These are phyloP conservation scores for Vigna hirtella DNA, from an alignment of 306 rosid genomes.

Conservation along the genomic window DNA sequence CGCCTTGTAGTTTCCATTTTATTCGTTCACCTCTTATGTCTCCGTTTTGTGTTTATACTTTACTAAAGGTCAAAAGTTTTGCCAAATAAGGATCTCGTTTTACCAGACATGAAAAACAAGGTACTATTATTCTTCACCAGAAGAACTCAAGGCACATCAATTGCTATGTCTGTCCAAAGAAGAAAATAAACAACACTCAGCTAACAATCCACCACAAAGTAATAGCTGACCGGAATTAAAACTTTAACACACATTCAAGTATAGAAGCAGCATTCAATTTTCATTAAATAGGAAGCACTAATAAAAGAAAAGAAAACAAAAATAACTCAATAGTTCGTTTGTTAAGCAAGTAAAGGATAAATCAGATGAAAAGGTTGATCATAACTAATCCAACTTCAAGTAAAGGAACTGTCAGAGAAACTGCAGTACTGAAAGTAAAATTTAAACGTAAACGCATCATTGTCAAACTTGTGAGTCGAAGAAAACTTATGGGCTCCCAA, in stretches of 20 bases:
- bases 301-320: constrained; percentile 24
- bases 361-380: constrained; percentile 11
- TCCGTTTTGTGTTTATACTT: constrained; percentile 37
- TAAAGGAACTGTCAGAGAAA: constrained; percentile 12
- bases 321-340: constrained; percentile 18
- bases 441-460: background rate
- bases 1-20: constrained; percentile 69
- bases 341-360: constrained; percentile 22
- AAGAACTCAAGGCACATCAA: constrained; percentile 40
- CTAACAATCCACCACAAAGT: constrained; percentile 4
- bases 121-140: constrained; percentile 33
- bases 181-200: constrained; percentile 36
- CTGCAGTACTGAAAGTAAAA: background rate
- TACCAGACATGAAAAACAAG: constrained; percentile 32
- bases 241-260: background rate
- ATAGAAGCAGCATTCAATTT: constrained; percentile 24
- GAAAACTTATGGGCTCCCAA: background rate
- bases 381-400: constrained; percentile 20
- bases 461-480: background rate
- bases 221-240: constrained; percentile 28
- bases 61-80: constrained; percentile 41
- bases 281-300: constrained; percentile 14
- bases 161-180: constrained; percentile 49
- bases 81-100: constrained; percentile 41
- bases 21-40: constrained; percentile 21